A percentile compares a stretch with the other conserved stretches of the same genome.
Conservation (phyloP, 2,329 filamentous ascomycete genomes). For the Fusarium poae region DNA sequence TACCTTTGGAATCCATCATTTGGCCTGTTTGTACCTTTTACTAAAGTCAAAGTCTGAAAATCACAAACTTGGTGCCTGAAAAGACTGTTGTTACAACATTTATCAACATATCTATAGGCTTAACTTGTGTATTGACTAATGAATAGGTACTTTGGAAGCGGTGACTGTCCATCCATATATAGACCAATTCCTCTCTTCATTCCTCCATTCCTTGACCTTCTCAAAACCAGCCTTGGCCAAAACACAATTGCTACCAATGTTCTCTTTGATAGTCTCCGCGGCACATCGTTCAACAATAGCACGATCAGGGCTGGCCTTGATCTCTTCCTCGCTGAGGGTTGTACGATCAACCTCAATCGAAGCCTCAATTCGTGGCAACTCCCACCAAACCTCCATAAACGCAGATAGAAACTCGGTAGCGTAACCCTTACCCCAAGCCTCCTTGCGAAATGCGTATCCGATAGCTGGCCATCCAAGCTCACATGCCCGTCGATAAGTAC, state of each 20-base stretch:
- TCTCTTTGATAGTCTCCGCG: constrained; percentile 9
- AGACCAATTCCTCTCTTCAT: constrained; percentile 15
- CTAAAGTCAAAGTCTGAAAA: too few species aligned
- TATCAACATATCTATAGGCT: too few species aligned
- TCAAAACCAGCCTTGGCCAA: constrained; percentile 6
- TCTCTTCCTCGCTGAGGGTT: constrained; percentile 7
- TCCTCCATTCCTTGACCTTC: constrained; percentile 4
- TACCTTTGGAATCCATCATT: too few species aligned
- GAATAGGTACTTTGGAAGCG: neutral
- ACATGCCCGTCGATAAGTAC: constrained; percentile 8
- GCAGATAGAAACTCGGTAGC: constrained; percentile 6
- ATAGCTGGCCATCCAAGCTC: constrained; percentile 21
- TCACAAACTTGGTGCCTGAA: neutral
- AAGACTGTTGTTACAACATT: neutral
- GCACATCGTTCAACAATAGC: neutral
- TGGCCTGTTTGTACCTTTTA: too few species aligned
- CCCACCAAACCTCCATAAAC: constrained; percentile 19
- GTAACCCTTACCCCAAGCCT: constrained; percentile 20
- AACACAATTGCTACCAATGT: constrained; percentile 1
- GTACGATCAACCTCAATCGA: neutral
- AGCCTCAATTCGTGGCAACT: neutral
- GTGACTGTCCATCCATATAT: constrained; percentile 14
- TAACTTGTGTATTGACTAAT: neutral
- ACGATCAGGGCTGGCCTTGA: neutral
- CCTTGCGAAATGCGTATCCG: constrained; percentile 17